A percentile compares a stretch with the other conserved stretches of the same genome.
These are phyloP conservation scores for Psilocybe subaeruginosa DNA, from an alignment of 768 basidiomycete species.

Conservation along the genomic window DNA sequence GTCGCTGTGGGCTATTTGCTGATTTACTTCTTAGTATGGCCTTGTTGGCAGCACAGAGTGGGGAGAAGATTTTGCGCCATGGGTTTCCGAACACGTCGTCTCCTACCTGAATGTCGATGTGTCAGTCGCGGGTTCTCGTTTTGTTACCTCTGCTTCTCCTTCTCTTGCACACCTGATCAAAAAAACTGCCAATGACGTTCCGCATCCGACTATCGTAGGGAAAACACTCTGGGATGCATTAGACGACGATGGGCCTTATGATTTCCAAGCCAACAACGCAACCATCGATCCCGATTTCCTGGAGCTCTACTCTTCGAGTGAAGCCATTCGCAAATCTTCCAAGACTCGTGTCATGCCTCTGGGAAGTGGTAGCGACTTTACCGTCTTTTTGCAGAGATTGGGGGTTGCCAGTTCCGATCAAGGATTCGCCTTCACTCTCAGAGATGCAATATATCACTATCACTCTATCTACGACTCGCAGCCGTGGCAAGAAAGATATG, in stretches of 20 bases:
- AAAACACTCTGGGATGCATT: slow-evolving; percentile 82
- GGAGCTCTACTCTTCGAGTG: slow-evolving; percentile 38
- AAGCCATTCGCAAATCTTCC: slow-evolving; percentile 32
- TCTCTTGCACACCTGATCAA: slow-evolving; percentile 81
- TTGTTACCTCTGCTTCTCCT: slow-evolving; percentile 66
- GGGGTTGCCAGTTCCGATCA: slow-evolving; percentile 51
- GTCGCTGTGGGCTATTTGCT: neutral
- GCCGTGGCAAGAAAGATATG: slow-evolving; percentile 74
- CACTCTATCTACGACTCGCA: slow-evolving; percentile 76
- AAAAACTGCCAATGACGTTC: slow-evolving; percentile 66
- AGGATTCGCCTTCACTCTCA: slow-evolving; percentile 42
- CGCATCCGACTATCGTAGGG: slow-evolving; percentile 68
- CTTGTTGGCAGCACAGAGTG: slow-evolving; percentile 90
- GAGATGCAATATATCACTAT: slow-evolving; percentile 76
- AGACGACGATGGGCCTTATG: slow-evolving; percentile 58
- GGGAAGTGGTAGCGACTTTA: slow-evolving; percentile 92
- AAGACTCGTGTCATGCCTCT: slow-evolving; percentile 56
- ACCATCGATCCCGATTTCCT: slow-evolving; percentile 46
- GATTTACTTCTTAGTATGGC: slow-evolving; percentile 45
- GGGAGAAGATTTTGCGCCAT: slow-evolving; percentile 88
- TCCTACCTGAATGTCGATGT: slow-evolving; percentile 87
- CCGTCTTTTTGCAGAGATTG: slow-evolving; percentile 83
- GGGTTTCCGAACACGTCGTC: slow-evolving; percentile 79
- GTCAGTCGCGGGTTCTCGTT: slow-evolving; percentile 65
- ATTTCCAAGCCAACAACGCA: slow-evolving; percentile 29